Evolutionary conservation across 2,329 filamentous ascomycete species (phyloP).

Genomic region (Periconia sp.): DNA sequence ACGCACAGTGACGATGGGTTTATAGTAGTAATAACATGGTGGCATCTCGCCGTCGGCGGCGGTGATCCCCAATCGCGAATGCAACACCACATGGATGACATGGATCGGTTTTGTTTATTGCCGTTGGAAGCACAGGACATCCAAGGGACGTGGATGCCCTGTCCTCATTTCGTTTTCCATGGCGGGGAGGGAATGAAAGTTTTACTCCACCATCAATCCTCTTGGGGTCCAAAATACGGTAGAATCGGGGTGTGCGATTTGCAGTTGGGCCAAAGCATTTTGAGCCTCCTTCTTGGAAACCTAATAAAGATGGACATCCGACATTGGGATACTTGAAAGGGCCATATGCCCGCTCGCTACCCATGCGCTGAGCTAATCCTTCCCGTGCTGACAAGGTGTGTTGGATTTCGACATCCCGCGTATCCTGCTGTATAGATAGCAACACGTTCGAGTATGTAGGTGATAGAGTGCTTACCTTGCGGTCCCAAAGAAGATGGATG

Average conservation of each 20-base stretch:
- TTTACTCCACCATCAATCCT: background rate
- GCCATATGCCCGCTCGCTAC: background rate
- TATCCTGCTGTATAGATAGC: background rate
- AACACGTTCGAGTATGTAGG: background rate
- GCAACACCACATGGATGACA: too few species aligned
- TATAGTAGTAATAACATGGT: too few species aligned
- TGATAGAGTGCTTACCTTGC: background rate
- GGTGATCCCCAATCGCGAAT: too few species aligned
- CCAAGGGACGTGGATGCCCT: too few species aligned
- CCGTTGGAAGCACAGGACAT: too few species aligned
- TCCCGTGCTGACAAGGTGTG: background rate
- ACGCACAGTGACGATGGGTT: too few species aligned
- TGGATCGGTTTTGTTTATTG: too few species aligned
- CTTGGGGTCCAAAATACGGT: background rate
- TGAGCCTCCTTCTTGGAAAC: background rate
- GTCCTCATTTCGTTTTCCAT: too few species aligned
- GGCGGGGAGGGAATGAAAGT: too few species aligned
- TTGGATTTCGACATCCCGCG: background rate
- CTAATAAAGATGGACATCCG: constrained; percentile 3
- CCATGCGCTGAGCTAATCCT: background rate
- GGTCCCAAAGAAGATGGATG: background rate
- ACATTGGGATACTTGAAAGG: background rate
- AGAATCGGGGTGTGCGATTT: background rate
- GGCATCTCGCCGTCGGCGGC: too few species aligned
- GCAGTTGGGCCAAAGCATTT: too few species aligned